Evolutionary conservation across 768 basidiomycete genomes (phyloP).

Genomic region (Calocera viscosa): DNA sequence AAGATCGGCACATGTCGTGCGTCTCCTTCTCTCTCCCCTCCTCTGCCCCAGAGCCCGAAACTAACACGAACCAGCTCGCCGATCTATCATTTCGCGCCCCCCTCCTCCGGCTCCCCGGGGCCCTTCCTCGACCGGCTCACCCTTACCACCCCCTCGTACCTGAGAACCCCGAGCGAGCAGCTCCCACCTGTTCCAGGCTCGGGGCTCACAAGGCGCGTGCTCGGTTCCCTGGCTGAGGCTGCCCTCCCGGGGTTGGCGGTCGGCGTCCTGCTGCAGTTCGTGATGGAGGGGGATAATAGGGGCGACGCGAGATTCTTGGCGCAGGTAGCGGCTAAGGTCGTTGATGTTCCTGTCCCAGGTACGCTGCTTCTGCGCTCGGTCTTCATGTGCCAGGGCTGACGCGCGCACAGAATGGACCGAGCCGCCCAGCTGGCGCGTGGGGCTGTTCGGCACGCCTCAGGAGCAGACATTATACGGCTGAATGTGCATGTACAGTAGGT

Average conservation of each 20-base stretch:
- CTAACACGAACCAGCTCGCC: conserved; percentile 49
- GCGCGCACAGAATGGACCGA: conserved; percentile 40
- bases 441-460: conserved; percentile 59
- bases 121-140: conserved; percentile 36
- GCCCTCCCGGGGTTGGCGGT: conserved; percentile 35
- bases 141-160: conserved; percentile 35
- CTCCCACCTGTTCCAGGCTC: conserved; percentile 71
- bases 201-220: conserved; percentile 54
- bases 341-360: conserved; percentile 18
- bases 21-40: conserved; percentile 20
- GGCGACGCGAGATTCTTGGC: conserved; percentile 38
- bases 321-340: conserved; percentile 7
- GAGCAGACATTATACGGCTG: conserved; percentile 62
- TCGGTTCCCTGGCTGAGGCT: conserved; percentile 40
- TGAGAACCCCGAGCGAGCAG: conserved; percentile 31
- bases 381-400: conserved; percentile 36
- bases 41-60: conserved; percentile 26
- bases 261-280: conserved; percentile 56
- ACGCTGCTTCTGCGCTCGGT: conserved; percentile 43
- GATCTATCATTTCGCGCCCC: conserved; percentile 28
- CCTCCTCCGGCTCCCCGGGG: conserved; percentile 32
- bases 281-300: conserved; percentile 71
- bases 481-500: conserved; percentile 11
- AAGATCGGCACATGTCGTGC: conserved; percentile 67
- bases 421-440: conserved; percentile 51